Conservation (phyloP, 169 alveolate genomes). For the Eimeria tenella region DNA sequence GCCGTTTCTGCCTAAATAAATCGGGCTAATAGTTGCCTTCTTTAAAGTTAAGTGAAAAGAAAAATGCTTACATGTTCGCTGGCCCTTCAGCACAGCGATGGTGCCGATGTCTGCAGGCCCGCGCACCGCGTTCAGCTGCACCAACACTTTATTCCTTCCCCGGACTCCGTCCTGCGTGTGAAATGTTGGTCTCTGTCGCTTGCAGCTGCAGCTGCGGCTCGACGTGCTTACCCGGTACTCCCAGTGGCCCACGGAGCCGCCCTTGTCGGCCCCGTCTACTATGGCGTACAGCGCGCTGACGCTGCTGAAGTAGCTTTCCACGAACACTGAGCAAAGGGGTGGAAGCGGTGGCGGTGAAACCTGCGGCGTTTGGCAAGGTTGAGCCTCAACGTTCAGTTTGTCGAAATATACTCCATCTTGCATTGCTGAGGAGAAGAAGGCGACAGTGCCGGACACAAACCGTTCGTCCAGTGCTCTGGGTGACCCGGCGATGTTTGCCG, state of each 20-base stretch:
- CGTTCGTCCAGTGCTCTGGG: constrained; percentile 90
- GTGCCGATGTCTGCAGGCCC: constrained; percentile 77
- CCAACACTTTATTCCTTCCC: constrained; percentile 68
- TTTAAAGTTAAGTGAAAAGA: constrained; percentile 5
- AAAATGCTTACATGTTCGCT: constrained; percentile 76
- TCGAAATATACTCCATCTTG: constrained; percentile 91
- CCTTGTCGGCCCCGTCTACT: constrained; percentile 34
- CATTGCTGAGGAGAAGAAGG: constrained; percentile 90
- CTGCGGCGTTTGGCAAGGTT: constrained; percentile 81
- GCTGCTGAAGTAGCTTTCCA: constrained; percentile 81
- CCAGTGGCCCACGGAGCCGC: constrained; percentile 66
- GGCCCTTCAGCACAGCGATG: constrained; percentile 73
- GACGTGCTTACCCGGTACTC: constrained; percentile 27
- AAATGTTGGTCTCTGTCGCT: neutral
- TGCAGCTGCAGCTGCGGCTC: neutral
- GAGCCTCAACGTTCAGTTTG: constrained; percentile 87
- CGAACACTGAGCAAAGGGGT: constrained; percentile 80
- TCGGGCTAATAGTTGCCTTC: neutral
- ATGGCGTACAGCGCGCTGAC: constrained; percentile 71
- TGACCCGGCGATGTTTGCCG: neutral
- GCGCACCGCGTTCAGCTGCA: constrained; percentile 75
- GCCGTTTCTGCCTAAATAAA: constrained; percentile 82
- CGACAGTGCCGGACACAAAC: constrained; percentile 90
- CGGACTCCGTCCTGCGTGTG: constrained; percentile 39
- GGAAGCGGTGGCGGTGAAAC: constrained; percentile 81